These are phyloP conservation scores for Penicillium sp. DNA, from an alignment of 2,329 filamentous ascomycete species.

Conservation along the genomic window DNA sequence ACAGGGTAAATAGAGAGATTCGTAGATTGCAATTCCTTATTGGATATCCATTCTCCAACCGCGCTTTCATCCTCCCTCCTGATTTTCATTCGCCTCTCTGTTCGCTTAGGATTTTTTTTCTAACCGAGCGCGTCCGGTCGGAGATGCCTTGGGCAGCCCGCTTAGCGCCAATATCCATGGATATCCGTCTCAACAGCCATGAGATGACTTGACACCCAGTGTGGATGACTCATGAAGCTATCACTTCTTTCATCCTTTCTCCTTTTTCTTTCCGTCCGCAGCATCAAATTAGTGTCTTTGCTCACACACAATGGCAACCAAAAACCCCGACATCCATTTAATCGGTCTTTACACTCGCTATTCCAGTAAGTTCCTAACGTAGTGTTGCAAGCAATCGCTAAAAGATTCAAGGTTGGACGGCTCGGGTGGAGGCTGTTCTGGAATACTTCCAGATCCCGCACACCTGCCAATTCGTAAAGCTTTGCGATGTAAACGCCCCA, in stretches of 20 bases:
- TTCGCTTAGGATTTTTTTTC: constrained; percentile 1
- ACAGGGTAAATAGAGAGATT: background rate
- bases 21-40: background rate
- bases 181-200: too few relatives aligned
- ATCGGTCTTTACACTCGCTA: constrained; percentile 34
- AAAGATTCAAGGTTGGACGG: constrained; percentile 33
- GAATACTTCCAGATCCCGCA: constrained; percentile 38
- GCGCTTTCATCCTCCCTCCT: background rate
- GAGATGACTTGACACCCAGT: too few relatives aligned
- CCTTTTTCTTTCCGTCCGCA: too few relatives aligned
- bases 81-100: background rate
- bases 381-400: background rate
- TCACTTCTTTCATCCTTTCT: too few relatives aligned
- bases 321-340: constrained; percentile 15
- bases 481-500: constrained; percentile 24
- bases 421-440: constrained; percentile 33
- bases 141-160: background rate
- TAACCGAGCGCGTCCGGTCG: constrained; percentile 11
- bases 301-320: too few relatives aligned
- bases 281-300: too few relatives aligned
- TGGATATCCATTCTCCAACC: background rate
- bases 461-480: constrained; percentile 21
- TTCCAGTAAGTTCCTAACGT: constrained; percentile 26
- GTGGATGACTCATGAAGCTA: too few relatives aligned
- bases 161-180: constrained; percentile 6